Evolutionary conservation across 2,329 filamentous ascomycete species (phyloP), one percentile per base, ranked within the genome.

Genomic region (Aspergillus pseudonomiae): DNA sequence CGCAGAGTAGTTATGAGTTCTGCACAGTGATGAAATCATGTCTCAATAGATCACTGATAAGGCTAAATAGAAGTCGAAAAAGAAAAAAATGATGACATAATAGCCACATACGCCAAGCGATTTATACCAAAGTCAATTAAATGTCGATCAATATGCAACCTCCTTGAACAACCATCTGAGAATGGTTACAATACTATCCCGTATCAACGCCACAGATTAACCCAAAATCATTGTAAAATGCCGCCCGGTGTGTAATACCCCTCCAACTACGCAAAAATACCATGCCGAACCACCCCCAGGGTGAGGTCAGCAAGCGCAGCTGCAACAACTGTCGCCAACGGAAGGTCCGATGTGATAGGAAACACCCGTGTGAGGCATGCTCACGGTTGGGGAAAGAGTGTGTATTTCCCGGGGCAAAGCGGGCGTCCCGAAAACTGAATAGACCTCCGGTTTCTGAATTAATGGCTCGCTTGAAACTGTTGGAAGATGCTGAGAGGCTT

Each of bases 321-420:
- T 78, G 76, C 50, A 59, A 61, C n/a, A 61, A 65, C 4, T 79
- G 76, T 66, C 72, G 73, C 61, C 65, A 68, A 28, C 69, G 68
- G 45, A 78, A 78, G 59, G 65, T 78, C 24, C 70, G 72, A 16
- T 79, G 76, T 52, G 71, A 75, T 63, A 74, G 73, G 61, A 67
- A 62, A 32, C 43, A 70, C n/a, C 75, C 74, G 9, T 78, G 76
- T 60, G 45, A 30, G 4, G 36, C 53, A 1, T 73, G 70, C 45
- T 19, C 66, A 6, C 67, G 68, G 43, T 50, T 60, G 3, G 58
- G 62, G 3, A 53, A 52, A 5, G 46, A 66, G 48, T 73, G 71
- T 53, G 30, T 30, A 11, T 70, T 63, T 54, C 70, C 70, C 1
- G 66, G 54, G 5, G 58, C 63, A 5, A 67, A 68, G 50, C 59